Conservation (phyloP, 768 basidiomycete genomes). For the Pisolithus albus region DNA sequence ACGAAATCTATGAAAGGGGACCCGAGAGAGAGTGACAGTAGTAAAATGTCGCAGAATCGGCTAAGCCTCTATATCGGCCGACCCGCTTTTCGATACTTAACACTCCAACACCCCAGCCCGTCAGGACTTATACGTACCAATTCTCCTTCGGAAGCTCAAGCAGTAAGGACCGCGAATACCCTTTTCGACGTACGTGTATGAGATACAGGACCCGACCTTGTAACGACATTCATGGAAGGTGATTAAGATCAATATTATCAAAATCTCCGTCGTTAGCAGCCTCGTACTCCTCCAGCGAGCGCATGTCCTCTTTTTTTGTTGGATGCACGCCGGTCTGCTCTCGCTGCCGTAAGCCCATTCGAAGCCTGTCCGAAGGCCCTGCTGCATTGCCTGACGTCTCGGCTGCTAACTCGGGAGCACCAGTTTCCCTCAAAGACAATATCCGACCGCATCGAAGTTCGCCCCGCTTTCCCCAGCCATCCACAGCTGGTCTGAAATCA, state of each 20-base stretch:
- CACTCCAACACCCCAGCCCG: too few species aligned
- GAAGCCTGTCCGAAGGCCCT: neutral
- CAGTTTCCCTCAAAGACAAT: conserved; percentile 46
- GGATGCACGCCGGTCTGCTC: neutral
- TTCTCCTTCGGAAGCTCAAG: too few species aligned
- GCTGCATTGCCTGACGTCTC: conserved; percentile 11
- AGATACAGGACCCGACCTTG: too few species aligned
- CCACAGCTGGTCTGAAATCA: conserved; percentile 77
- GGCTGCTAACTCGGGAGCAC: conserved; percentile 5
- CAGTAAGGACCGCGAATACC: too few species aligned
- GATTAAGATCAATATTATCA: conserved; percentile 35
- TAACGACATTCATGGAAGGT: conserved; percentile 2
- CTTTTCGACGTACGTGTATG: too few species aligned
- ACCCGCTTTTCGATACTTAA: too few species aligned
- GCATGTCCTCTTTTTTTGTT: conserved; percentile 35
- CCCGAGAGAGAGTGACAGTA: too few species aligned
- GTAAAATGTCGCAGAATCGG: too few species aligned
- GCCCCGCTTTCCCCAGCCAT: conserved; percentile 80
- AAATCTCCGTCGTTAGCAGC: conserved; percentile 41
- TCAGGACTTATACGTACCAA: too few species aligned
- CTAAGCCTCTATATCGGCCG: too few species aligned
- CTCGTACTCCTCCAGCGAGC: conserved; percentile 50
- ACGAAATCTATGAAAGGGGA: too few species aligned
- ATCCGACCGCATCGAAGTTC: conserved; percentile 67
- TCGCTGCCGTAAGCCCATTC: neutral